Evolutionary conservation across 2,329 filamentous ascomycete genomes (phyloP).

Genomic region (Exophiala sideris): DNA sequence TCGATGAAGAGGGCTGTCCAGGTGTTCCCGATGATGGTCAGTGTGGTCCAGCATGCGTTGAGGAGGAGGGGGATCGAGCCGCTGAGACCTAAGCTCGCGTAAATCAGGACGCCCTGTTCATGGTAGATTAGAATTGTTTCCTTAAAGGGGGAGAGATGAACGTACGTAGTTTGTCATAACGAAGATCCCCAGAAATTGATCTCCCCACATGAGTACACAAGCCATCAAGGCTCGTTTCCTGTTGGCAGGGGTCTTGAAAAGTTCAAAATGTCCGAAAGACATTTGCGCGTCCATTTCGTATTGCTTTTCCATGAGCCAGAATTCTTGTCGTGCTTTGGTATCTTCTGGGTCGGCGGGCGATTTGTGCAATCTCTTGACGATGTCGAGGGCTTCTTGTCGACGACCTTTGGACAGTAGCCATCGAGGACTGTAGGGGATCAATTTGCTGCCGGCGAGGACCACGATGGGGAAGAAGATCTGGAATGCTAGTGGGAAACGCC

Average conservation of each 20-base stretch:
- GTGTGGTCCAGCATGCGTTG: constrained; percentile 45
- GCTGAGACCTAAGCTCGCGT: constrained; percentile 36
- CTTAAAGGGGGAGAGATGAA: background rate
- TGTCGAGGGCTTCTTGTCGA: constrained; percentile 34
- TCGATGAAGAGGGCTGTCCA: constrained; percentile 43
- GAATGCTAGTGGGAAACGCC: constrained; percentile 35
- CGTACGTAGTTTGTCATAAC: constrained; percentile 18
- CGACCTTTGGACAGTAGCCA: constrained; percentile 39
- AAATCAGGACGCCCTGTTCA: constrained; percentile 42
- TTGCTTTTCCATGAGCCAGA: constrained; percentile 46
- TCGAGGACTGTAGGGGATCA: constrained; percentile 35
- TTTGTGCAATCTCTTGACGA: constrained; percentile 36
- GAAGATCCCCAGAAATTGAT: constrained; percentile 36
- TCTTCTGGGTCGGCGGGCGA: constrained; percentile 35
- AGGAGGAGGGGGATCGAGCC: constrained; percentile 43
- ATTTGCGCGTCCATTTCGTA: constrained; percentile 36
- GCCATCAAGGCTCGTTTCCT: constrained; percentile 39
- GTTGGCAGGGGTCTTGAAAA: constrained; percentile 43
- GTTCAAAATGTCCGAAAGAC: constrained; percentile 34
- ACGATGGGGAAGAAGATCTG: constrained; percentile 34
- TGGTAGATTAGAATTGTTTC: constrained; percentile 22
- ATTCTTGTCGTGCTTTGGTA: constrained; percentile 38
- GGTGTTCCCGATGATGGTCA: constrained; percentile 40
- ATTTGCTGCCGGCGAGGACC: constrained; percentile 30
- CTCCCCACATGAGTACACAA: constrained; percentile 40